Evolutionary conservation across 2,329 filamentous ascomycete genomes (phyloP).

Genomic region (Aspergillus udagawae): DNA sequence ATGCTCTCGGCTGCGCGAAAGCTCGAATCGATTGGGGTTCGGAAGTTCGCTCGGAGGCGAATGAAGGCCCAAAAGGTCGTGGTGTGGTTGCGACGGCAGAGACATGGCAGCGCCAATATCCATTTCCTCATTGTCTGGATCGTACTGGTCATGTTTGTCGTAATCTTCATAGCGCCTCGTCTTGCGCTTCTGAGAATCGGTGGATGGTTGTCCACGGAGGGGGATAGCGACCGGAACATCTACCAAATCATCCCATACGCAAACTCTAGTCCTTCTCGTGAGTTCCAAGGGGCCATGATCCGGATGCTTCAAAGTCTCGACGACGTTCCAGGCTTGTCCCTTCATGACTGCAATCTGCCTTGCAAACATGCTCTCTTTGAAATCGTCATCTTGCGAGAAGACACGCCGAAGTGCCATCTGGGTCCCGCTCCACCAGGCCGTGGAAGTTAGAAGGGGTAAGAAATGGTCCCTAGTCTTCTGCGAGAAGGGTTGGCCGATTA

Average conservation of each 20-base stretch:
- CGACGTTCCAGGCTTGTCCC: constrained; percentile 98
- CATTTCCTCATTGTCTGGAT: constrained; percentile 75
- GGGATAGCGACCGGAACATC: constrained; percentile 93
- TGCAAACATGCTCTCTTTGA: constrained; percentile 99
- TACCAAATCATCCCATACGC: constrained; percentile 96
- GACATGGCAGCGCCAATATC: constrained; percentile 75
- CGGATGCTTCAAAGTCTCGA: constrained; percentile 87
- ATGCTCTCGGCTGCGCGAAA: constrained; percentile 47
- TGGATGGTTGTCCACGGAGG: constrained; percentile 74
- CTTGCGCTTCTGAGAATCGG: constrained; percentile 71
- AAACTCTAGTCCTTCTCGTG: constrained; percentile 83
- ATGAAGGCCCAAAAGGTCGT: constrained; percentile 67
- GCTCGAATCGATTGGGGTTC: constrained; percentile 71
- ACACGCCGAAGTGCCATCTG: constrained; percentile 79
- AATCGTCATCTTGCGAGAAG: constrained; percentile 90
- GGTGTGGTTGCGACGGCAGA: constrained; percentile 49
- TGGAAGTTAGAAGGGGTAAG: constrained; percentile 89
- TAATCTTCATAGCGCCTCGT: constrained; percentile 42
- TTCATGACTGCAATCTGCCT: constrained; percentile 98
- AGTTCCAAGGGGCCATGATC: constrained; percentile 94
- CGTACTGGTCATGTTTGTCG: constrained; percentile 17
- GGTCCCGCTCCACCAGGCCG: constrained; percentile 95
- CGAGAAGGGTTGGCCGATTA: constrained; percentile 95
- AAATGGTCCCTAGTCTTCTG: constrained; percentile 92
- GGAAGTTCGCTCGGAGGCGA: constrained; percentile 59